Evolutionary conservation across 2,329 filamentous ascomycete species (phyloP), one percentile per base, ranked within the genome.

Genomic region (Cercospora brassicicola): DNA sequence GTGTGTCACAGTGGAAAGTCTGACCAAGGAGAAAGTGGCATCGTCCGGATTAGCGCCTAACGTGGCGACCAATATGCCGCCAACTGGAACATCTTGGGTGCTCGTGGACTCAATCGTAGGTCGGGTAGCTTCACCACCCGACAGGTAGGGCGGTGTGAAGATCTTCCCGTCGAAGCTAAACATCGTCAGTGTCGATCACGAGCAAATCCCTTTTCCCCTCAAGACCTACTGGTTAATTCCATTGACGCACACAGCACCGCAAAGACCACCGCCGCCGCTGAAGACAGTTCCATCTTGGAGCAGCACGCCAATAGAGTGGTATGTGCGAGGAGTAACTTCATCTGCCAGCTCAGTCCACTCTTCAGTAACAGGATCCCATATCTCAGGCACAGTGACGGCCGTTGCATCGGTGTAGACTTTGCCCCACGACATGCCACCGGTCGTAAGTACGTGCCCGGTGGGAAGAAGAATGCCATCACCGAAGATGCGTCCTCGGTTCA

Each of bases 81-180:
- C 79, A 3, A 81, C 68, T 39, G 59, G 75, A 11, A 80, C 57
- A 23, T 62, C 31, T 26, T 75, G 4, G 68, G 76, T 0, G 73
- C 66, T 5, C 18, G 18, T 61, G 5, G 59, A 61, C 20, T 61
- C 59, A 26, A 61, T 61, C 10, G 59, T 61, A 15, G 59, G 59
- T 28, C 59, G 31, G 4, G 59, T 61, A 9, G 0, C 59, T 15
- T 61, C 59, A 39, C 83, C 78, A 31, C 81, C 82, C 68, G 86
- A 83, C 0, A 88, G 83, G 68, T 89, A 88, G 0, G 84, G 82
- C 0, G 87, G 87, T 4, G 79, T 81, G 74, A 83, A 88, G 62
- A 89, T 83, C 74, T 88, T 82, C 4, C 76, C 85, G 68, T 88
- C 84, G 45, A 80, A 81, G 69, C 59, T 61, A n/a, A n/a, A 7